phyloP scores from a whole-genome alignment of 2,329 filamentous ascomycete species.

The Ophiostoma tasmaniense region DNA sequence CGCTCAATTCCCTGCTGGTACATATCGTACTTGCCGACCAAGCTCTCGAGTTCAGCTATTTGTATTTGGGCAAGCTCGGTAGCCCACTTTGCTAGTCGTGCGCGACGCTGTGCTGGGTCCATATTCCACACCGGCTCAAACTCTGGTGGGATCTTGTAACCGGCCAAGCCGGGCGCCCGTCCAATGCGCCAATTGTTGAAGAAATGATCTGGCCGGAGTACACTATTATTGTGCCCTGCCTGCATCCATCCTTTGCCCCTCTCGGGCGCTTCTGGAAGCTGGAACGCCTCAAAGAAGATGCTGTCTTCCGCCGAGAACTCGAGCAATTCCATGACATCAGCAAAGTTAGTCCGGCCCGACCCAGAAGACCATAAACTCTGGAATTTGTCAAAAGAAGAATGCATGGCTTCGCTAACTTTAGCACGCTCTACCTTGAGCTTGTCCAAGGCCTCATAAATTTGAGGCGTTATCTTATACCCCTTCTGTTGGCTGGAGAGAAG shows the following conservation, averaged over 20 bases:
- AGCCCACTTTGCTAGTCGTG: constrained; percentile 36
- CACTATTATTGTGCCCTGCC: constrained; percentile 39
- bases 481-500: constrained; percentile 35
- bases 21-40: constrained; percentile 35
- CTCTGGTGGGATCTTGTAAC: constrained; percentile 21
- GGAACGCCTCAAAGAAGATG: constrained; percentile 49
- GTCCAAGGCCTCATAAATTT: constrained; percentile 34
- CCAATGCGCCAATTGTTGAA: constrained; percentile 45
- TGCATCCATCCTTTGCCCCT: constrained; percentile 32
- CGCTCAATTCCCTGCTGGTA: constrained; percentile 34
- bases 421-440: constrained; percentile 28
- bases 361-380: background rate
- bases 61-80: constrained; percentile 42
- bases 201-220: constrained; percentile 40
- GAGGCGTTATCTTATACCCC: constrained; percentile 26
- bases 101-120: constrained; percentile 28
- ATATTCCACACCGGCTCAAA: constrained; percentile 45
- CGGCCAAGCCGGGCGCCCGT: constrained; percentile 32
- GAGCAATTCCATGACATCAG: constrained; percentile 28
- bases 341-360: background rate
- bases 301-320: constrained; percentile 45
- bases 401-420: constrained; percentile 20
- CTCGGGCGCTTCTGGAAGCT: constrained; percentile 36
- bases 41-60: constrained; percentile 32
- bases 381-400: background rate